Conservation (phyloP, 2,329 filamentous ascomycete species). For the Pezicula radicicola region DNA sequence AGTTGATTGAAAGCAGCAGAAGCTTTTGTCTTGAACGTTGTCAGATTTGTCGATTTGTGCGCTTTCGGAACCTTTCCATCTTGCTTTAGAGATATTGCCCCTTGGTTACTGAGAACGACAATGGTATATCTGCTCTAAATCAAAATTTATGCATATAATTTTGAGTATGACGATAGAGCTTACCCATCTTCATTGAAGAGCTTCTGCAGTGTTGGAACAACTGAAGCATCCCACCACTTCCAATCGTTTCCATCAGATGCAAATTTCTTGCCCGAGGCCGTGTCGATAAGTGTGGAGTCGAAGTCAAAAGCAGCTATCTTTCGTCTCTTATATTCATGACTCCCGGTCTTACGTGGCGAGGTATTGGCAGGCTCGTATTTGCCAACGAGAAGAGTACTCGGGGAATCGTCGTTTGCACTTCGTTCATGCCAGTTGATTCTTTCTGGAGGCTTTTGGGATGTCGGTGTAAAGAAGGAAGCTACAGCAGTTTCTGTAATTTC, state of each 20-base stretch:
- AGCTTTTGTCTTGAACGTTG: conserved; percentile 81
- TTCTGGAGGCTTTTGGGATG: conserved; percentile 80
- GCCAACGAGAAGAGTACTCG: conserved; percentile 69
- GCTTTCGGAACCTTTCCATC: conserved; percentile 67
- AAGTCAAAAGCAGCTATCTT: conserved; percentile 74
- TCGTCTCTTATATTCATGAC: conserved; percentile 32
- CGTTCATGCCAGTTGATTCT: conserved; percentile 69
- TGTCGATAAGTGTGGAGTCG: conserved; percentile 83
- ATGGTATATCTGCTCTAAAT: conserved; percentile 59
- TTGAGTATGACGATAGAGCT: conserved; percentile 10
- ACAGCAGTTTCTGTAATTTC: conserved; percentile 61
- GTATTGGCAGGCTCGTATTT: conserved; percentile 53
- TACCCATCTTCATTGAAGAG: conserved; percentile 68
- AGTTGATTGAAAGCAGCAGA: conserved; percentile 66
- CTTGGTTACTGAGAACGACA: conserved; percentile 87
- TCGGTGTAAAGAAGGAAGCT: conserved; percentile 82
- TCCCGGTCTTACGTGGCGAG: conserved; percentile 13
- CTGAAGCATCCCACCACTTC: conserved; percentile 85
- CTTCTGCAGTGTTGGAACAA: conserved; percentile 64
- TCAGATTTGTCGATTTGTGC: conserved; percentile 60
- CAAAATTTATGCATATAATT: background rate
- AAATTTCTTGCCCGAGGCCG: conserved; percentile 78
- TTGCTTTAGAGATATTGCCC: conserved; percentile 70
- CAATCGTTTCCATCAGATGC: conserved; percentile 71
- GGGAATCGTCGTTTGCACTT: conserved; percentile 45